Conservation (phyloP, 2,329 filamentous ascomycete species). For the Colletotrichum camelliae region DNA sequence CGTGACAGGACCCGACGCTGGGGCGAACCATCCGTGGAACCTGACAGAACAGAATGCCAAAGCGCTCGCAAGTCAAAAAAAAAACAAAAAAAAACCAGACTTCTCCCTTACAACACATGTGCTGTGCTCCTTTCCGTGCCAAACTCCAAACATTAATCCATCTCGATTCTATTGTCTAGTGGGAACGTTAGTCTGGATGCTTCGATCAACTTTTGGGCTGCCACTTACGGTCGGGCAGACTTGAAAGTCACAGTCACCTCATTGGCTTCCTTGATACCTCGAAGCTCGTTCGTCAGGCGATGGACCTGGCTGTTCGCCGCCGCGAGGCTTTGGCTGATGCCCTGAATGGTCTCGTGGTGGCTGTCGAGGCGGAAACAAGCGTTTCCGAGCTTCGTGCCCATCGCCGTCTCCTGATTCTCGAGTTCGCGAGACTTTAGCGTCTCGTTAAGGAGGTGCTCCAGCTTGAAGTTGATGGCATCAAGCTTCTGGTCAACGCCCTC, state of each 20-base stretch:
- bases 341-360: not conserved
- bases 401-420: not conserved
- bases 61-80: not conserved
- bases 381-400: not conserved
- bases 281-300: not conserved
- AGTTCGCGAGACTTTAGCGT: not conserved
- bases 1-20: not conserved
- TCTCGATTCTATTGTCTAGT: not conserved
- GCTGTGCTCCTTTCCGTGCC: not conserved
- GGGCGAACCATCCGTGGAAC: not conserved
- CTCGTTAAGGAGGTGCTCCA: not conserved
- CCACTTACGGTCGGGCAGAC: not conserved
- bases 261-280: not conserved
- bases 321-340: not conserved
- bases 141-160: not conserved
- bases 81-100: not conserved
- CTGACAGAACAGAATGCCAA: not conserved
- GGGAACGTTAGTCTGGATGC: not conserved
- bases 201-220: not conserved
- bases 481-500: not conserved
- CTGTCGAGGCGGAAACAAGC: not conserved
- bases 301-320: not conserved
- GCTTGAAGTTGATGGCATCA: not conserved
- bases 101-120: not conserved
- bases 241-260: slow-evolving; percentile 10